phyloP scores from a whole-genome alignment of 202 grass and related monocot genomes.

The Zizania palustris region DNA sequence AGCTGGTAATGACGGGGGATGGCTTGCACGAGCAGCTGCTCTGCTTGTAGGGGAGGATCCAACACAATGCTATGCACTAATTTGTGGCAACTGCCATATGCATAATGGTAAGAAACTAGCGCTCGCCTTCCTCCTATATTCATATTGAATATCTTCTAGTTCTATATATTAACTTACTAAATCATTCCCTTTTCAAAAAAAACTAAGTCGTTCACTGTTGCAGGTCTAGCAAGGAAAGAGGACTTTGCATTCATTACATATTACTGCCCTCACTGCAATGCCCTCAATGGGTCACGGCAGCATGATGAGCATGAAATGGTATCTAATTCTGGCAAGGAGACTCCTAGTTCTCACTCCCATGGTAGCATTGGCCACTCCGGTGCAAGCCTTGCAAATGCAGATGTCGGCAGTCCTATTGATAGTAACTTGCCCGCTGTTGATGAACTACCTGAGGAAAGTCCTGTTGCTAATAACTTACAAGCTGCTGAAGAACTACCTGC shows the following conservation, averaged over 20 bases:
- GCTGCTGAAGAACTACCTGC: constrained; percentile 49
- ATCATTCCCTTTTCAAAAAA: too few species aligned
- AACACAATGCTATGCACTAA: constrained; percentile 87
- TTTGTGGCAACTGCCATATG: constrained; percentile 91
- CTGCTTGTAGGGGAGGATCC: constrained; percentile 97
- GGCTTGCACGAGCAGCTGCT: constrained; percentile 85
- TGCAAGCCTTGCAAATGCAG: constrained; percentile 44
- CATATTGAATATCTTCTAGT: neutral
- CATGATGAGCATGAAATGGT: constrained; percentile 56
- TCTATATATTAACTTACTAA: constrained; percentile 1
- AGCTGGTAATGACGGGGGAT: constrained; percentile 61
- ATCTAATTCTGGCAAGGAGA: constrained; percentile 53
- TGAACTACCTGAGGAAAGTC: constrained; percentile 44
- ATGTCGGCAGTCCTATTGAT: constrained; percentile 16
- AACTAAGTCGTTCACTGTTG: constrained; percentile 28
- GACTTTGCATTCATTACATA: constrained; percentile 88
- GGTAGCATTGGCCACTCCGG: constrained; percentile 21
- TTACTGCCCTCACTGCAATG: constrained; percentile 87
- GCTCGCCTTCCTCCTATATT: constrained; percentile 1
- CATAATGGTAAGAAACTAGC: constrained; percentile 69
- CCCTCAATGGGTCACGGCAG: constrained; percentile 67
- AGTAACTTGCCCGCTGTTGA: constrained; percentile 38
- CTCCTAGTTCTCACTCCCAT: constrained; percentile 45
- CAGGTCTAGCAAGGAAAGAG: constrained; percentile 92
- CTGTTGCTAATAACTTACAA: constrained; percentile 27